Conservation (phyloP, 306 rosid genomes). For the Aeschynomene evenia region DNA sequence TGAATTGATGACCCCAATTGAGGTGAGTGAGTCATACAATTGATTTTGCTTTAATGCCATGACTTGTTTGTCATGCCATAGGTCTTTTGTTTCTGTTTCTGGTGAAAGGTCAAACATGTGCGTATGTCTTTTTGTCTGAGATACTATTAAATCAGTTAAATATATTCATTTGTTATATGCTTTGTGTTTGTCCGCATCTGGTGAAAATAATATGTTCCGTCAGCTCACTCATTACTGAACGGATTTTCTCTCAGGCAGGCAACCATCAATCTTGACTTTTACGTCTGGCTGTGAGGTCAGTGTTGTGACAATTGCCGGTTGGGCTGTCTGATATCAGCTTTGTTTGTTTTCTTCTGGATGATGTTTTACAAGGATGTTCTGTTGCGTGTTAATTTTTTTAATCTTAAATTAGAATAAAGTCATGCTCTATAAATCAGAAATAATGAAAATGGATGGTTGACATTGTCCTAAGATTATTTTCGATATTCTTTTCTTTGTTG, state of each 20-base stretch:
- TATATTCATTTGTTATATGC: constrained; percentile 36
- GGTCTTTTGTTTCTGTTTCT: constrained; percentile 24
- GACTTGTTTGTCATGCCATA: constrained; percentile 23
- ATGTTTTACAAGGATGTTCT: constrained; percentile 25
- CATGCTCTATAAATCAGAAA: constrained; percentile 18
- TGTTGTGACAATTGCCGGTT: constrained; percentile 47
- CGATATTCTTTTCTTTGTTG: background rate
- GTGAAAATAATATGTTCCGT: constrained; percentile 45
- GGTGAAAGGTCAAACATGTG: constrained; percentile 22
- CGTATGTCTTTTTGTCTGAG: constrained; percentile 28
- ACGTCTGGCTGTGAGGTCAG: constrained; percentile 50
- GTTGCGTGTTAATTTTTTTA: background rate
- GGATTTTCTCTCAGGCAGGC: constrained; percentile 56
- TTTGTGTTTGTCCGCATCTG: constrained; percentile 36
- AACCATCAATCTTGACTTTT: constrained; percentile 49
- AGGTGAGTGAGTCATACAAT: constrained; percentile 78
- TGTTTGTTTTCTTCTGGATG: constrained; percentile 38
- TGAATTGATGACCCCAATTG: constrained; percentile 82
- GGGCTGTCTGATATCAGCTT: constrained; percentile 50
- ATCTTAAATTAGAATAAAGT: constrained; percentile 19
- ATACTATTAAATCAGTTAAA: constrained; percentile 22
- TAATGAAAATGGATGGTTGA: constrained; percentile 12
- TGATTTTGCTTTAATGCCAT: constrained; percentile 28
- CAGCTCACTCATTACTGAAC: constrained; percentile 46
- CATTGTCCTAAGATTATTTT: constrained; percentile 25